phyloP scores from a whole-genome alignment of 2,329 filamentous ascomycete genomes.

The Cercospora sesami region DNA sequence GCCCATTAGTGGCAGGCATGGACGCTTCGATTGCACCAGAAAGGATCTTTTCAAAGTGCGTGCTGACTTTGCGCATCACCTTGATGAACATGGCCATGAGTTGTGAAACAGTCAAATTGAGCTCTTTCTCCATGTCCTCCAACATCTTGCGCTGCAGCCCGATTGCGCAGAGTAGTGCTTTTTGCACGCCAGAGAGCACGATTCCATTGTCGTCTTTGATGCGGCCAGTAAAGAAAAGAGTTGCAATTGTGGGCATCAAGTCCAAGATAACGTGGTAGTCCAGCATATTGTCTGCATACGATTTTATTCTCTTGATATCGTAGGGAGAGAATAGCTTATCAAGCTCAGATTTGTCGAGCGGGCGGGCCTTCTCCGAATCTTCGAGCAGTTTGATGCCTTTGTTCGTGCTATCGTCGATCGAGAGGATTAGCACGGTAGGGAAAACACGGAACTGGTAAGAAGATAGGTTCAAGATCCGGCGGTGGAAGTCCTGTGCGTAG shows the following conservation, averaged over 20 bases:
- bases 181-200: conserved; percentile 77
- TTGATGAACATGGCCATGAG: conserved; percentile 97
- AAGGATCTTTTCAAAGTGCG: conserved; percentile 73
- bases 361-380: conserved; percentile 47
- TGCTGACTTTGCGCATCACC: conserved; percentile 82
- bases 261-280: conserved; percentile 98
- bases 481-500: conserved; percentile 90
- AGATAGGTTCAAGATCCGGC: conserved; percentile 83
- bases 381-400: conserved; percentile 67
- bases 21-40: conserved; percentile 62
- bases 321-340: conserved; percentile 81
- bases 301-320: conserved; percentile 91
- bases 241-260: conserved; percentile 78
- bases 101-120: conserved; percentile 72
- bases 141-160: conserved; percentile 89
- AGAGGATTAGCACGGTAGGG: conserved; percentile 72
- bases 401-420: conserved; percentile 82
- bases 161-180: conserved; percentile 82
- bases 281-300: conserved; percentile 93
- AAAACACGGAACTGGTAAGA: conserved; percentile 92
- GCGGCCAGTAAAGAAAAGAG: conserved; percentile 79
- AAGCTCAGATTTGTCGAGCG: conserved; percentile 72
- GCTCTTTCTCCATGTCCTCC: conserved; percentile 75
- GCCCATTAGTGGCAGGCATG: conserved; percentile 48
- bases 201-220: conserved; percentile 55